Conservation (phyloP, 2,329 filamentous ascomycete species). For the Hymenotorrendiella dingleyae region DNA sequence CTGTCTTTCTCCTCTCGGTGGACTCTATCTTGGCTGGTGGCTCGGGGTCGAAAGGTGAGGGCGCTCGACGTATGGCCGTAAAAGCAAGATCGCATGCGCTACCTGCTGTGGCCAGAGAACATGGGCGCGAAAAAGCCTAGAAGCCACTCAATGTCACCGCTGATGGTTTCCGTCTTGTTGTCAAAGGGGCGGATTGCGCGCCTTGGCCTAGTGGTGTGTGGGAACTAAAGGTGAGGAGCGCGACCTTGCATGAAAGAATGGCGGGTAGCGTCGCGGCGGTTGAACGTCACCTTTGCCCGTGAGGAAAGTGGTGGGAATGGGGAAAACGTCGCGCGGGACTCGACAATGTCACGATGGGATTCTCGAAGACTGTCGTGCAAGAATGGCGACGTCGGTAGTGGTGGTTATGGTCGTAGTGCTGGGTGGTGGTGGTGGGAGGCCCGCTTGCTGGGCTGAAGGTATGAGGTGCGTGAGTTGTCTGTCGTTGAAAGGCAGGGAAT, state of each 20-base stretch:
- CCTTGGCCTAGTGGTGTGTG: slow-evolving; percentile 15
- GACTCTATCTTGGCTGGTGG: slow-evolving; percentile 32
- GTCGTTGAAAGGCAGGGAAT: too few species aligned
- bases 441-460: too few species aligned
- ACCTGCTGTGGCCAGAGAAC: slow-evolving; percentile 19
- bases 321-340: too few species aligned
- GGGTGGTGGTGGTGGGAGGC: too few species aligned
- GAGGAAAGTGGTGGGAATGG: too few species aligned
- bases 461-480: too few species aligned
- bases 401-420: too few species aligned
- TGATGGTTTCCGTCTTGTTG: not conserved
- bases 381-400: too few species aligned
- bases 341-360: too few species aligned
- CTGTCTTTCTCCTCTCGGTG: slow-evolving; percentile 21
- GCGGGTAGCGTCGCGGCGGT: slow-evolving; percentile 10
- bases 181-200: slow-evolving; percentile 8
- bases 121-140: slow-evolving; percentile 24
- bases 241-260: slow-evolving; percentile 26
- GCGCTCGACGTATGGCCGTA: slow-evolving; percentile 12
- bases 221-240: slow-evolving; percentile 23
- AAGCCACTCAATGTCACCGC: slow-evolving; percentile 1
- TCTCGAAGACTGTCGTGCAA: too few species aligned
- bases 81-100: slow-evolving; percentile 28
- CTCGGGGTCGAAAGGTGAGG: slow-evolving; percentile 5
- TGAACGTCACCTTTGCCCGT: too few species aligned